These are phyloP conservation scores for Boletellus emodensis DNA, from an alignment of 768 basidiomycete genomes.

Conservation along the genomic window DNA sequence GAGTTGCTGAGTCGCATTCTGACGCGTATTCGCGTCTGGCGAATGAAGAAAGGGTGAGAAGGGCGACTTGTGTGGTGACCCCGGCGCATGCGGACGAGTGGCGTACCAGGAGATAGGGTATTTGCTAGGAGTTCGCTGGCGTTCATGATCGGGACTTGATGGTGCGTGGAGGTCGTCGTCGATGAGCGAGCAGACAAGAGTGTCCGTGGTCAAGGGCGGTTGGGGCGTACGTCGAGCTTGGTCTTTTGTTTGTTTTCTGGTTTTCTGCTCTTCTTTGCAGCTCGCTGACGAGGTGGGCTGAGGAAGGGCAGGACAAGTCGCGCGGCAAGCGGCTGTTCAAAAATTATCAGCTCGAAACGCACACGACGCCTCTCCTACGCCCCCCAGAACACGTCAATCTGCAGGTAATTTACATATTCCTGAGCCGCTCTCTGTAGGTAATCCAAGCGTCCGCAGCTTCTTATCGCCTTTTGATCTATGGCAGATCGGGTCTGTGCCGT, in stretches of 20 bases:
- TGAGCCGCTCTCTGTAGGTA: constrained; percentile 13
- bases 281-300: constrained; percentile 28
- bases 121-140: constrained; percentile 88
- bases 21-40: constrained; percentile 84
- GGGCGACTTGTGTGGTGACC: constrained; percentile 33
- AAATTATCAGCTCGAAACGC: constrained; percentile 13
- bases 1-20: constrained; percentile 86
- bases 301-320: constrained; percentile 23
- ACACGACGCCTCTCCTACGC: constrained; percentile 5
- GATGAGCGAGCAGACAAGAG: constrained; percentile 15
- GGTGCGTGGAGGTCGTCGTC: constrained; percentile 21
- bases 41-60: constrained; percentile 19
- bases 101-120: constrained; percentile 84
- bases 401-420: constrained; percentile 12
- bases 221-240: constrained; percentile 8
- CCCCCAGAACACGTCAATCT: constrained; percentile 18
- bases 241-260: constrained; percentile 8
- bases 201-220: constrained; percentile 11
- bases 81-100: constrained; percentile 24
- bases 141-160: constrained; percentile 62
- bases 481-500: constrained; percentile 30
- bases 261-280: background rate
- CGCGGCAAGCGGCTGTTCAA: constrained; percentile 37
- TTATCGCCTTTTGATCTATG: constrained; percentile 15
- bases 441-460: constrained; percentile 6